A percentile compares a stretch with the other conserved stretches of the same genome.
Conservation (phyloP, 305 asterid genomes). For the Coffea humblotiana region DNA sequence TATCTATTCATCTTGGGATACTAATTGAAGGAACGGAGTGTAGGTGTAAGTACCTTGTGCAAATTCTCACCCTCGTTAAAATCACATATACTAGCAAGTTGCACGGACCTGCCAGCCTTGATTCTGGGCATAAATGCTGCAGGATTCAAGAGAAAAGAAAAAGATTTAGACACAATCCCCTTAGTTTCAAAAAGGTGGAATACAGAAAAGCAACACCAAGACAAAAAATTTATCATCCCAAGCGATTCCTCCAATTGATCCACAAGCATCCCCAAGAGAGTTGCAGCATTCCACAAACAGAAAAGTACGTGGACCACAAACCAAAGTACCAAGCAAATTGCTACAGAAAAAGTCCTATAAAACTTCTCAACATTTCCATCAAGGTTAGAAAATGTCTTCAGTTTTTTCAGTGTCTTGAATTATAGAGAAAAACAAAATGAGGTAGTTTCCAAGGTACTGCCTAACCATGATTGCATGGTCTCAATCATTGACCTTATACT, state of each 20-base stretch:
- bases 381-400: not conserved
- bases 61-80: constrained; percentile 53
- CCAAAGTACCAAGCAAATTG: not conserved
- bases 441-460: not conserved
- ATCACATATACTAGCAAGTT: constrained; percentile 59
- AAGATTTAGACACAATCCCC: constrained; percentile 2
- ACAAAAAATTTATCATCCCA: not conserved
- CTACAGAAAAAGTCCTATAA: not conserved
- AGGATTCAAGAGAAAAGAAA: constrained; percentile 5
- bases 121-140: constrained; percentile 89
- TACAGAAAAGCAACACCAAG: constrained; percentile 1
- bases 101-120: constrained; percentile 58
- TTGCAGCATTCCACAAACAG: not conserved
- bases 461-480: not conserved
- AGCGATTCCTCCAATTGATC: not conserved
- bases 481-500: not conserved
- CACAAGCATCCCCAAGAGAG: not conserved
- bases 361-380: not conserved
- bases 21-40: not conserved
- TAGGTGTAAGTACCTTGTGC: constrained; percentile 42
- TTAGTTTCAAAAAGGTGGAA: not conserved
- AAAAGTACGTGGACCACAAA: not conserved
- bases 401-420: not conserved
- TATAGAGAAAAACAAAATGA: not conserved
- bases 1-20: not conserved